Conservation (phyloP, 192 early-diverging fungal species). For the Bifiguratus adelaidae region DNA sequence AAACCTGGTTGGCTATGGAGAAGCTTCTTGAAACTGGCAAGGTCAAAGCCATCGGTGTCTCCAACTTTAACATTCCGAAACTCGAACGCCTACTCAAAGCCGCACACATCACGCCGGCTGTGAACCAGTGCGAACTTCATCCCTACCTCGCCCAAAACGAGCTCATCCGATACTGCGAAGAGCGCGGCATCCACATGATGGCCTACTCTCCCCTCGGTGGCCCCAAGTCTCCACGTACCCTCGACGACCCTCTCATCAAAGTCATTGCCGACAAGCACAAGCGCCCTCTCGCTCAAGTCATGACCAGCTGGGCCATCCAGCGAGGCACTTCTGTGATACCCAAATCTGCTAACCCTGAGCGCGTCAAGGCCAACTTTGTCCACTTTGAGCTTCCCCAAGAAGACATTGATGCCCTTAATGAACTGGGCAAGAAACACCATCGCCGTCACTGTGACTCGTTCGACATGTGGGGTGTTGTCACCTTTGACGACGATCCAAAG, state of each 20-base stretch:
- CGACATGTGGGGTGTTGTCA: not conserved
- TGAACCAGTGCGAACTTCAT: slow-evolving; percentile 57
- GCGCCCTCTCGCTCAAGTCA: slow-evolving; percentile 31
- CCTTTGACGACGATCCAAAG: slow-evolving; percentile 1
- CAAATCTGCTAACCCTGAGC: slow-evolving; percentile 38
- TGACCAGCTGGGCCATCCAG: slow-evolving; percentile 45
- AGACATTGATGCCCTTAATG: slow-evolving; percentile 8
- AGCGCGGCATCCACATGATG: slow-evolving; percentile 41
- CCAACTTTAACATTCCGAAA: slow-evolving; percentile 33
- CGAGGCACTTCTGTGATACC: slow-evolving; percentile 49
- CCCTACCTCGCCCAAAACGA: slow-evolving; percentile 44
- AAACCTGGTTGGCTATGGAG: slow-evolving; percentile 9
- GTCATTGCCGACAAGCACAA: slow-evolving; percentile 33
- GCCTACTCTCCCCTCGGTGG: slow-evolving; percentile 58
- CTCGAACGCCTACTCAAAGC: slow-evolving; percentile 10
- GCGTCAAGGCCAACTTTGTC: slow-evolving; percentile 40
- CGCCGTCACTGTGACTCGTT: slow-evolving; percentile 5
- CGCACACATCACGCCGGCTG: slow-evolving; percentile 15
- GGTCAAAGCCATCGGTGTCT: slow-evolving; percentile 43
- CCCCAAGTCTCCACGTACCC: slow-evolving; percentile 31
- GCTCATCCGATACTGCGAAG: slow-evolving; percentile 39
- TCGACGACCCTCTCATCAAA: slow-evolving; percentile 22
- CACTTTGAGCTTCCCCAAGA: slow-evolving; percentile 19
- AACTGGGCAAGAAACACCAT: slow-evolving; percentile 4
- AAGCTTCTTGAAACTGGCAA: slow-evolving; percentile 23